A percentile compares a stretch with the other conserved stretches of the same genome.
Conservation (phyloP, 352 stramenopile species). For the Aphanomyces astaci region DNA sequence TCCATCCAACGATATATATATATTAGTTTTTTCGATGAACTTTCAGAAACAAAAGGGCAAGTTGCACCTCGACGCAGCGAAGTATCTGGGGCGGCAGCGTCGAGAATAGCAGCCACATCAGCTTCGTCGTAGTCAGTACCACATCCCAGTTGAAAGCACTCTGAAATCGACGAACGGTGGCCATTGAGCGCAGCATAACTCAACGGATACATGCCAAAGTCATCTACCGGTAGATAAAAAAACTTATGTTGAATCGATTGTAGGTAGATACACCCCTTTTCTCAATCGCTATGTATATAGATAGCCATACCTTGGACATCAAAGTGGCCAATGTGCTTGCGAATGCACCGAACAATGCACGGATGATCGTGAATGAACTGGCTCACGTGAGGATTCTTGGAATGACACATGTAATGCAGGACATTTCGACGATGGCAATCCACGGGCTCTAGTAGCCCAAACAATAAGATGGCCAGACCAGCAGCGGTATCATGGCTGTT, state of each 20-base stretch:
- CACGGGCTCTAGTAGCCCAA: background rate
- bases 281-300: background rate
- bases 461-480: background rate
- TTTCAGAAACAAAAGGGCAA: background rate
- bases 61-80: background rate
- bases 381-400: background rate
- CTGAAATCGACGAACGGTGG: background rate
- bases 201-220: background rate
- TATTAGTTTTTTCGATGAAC: too few species aligned
- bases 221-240: too few species aligned
- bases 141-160: constrained; percentile 12
- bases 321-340: background rate
- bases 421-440: background rate
- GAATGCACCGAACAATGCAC: background rate
- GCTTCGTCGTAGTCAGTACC: background rate
- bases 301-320: background rate
- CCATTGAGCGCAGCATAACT: background rate
- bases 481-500: background rate
- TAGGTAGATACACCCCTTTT: too few species aligned
- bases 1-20: too few species aligned
- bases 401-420: background rate
- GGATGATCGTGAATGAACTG: background rate
- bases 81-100: background rate
- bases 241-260: too few species aligned
- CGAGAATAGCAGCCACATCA: background rate